Evolutionary conservation across 2,329 filamentous ascomycete species (phyloP).

Genomic region (Dothideomycetes sp.): DNA sequence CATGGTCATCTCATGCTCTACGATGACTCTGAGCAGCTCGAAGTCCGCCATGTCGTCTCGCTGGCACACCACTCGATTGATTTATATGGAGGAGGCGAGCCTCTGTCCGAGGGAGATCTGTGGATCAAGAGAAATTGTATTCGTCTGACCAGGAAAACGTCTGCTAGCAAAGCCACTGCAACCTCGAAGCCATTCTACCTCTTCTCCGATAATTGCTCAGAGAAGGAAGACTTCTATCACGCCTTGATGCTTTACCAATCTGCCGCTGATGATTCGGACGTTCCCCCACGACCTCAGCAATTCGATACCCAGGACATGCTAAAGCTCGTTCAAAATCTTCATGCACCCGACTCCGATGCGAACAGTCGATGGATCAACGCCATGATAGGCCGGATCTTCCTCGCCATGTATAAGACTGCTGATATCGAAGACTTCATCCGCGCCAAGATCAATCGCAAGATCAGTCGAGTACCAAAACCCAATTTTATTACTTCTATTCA

Average conservation of each 20-base stretch:
- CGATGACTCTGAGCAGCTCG: constrained; percentile 87
- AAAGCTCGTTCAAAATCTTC: constrained; percentile 75
- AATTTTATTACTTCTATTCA: constrained; percentile 76
- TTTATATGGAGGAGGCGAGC: constrained; percentile 59
- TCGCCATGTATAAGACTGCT: constrained; percentile 75
- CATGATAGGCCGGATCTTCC: constrained; percentile 74
- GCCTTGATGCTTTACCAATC: constrained; percentile 78
- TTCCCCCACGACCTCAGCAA: constrained; percentile 57
- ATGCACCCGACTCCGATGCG: constrained; percentile 82
- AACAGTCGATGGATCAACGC: constrained; percentile 93
- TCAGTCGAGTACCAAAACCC: constrained; percentile 83
- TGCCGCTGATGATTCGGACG: constrained; percentile 47
- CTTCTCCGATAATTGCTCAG: constrained; percentile 89
- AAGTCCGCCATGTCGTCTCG: constrained; percentile 92
- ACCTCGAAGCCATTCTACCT: constrained; percentile 78
- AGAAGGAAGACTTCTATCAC: constrained; percentile 98
- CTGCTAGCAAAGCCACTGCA: constrained; percentile 42
- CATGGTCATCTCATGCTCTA: constrained; percentile 97
- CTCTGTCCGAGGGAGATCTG: constrained; percentile 79
- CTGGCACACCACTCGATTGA: constrained; percentile 77
- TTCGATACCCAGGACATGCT: constrained; percentile 84
- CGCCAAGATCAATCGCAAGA: constrained; percentile 89
- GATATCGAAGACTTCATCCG: constrained; percentile 70
- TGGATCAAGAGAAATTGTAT: constrained; percentile 94
- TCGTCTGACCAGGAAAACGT: constrained; percentile 57